Conservation (phyloP, 2,329 filamentous ascomycete genomes). For the Coleophoma eucalyptorum region DNA sequence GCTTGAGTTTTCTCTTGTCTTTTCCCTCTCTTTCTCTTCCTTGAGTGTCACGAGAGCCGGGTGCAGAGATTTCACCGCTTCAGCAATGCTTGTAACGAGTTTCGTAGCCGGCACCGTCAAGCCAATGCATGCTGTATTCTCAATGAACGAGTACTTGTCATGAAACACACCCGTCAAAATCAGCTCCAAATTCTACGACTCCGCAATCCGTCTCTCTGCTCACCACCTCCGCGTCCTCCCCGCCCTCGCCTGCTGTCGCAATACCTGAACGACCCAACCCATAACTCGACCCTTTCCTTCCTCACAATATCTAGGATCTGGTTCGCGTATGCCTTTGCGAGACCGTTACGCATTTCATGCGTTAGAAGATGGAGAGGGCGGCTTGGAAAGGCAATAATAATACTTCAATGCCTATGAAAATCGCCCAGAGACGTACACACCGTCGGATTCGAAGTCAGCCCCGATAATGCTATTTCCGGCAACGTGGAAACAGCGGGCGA, state of each 20-base stretch:
- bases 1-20: constrained; percentile 65
- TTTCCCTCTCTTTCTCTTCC: constrained; percentile 26
- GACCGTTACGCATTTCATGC: no score
- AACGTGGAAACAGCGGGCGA: constrained; percentile 62
- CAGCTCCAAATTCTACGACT: constrained; percentile 59
- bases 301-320: constrained; percentile 55
- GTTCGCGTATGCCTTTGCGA: constrained; percentile 43
- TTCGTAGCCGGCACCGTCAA: constrained; percentile 50
- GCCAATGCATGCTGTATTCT: constrained; percentile 48
- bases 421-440: constrained; percentile 45
- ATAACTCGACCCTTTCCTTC: constrained; percentile 61
- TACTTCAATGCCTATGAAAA: constrained; percentile 50
- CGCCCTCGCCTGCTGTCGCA: constrained; percentile 62
- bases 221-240: constrained; percentile 56
- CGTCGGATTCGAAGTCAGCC: constrained; percentile 54
- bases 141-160: constrained; percentile 62
- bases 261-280: constrained; percentile 74
- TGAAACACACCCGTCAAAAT: constrained; percentile 55
- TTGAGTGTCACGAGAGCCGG: constrained; percentile 2
- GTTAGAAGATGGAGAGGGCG: constrained; percentile 24
- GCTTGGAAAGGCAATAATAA: constrained; percentile 46
- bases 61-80: constrained; percentile 49
- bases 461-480: constrained; percentile 67
- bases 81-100: constrained; percentile 47
- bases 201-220: constrained; percentile 54